phyloP scores from a whole-genome alignment of 2,329 filamentous ascomycete species.

The Aureobasidium pullulans region DNA sequence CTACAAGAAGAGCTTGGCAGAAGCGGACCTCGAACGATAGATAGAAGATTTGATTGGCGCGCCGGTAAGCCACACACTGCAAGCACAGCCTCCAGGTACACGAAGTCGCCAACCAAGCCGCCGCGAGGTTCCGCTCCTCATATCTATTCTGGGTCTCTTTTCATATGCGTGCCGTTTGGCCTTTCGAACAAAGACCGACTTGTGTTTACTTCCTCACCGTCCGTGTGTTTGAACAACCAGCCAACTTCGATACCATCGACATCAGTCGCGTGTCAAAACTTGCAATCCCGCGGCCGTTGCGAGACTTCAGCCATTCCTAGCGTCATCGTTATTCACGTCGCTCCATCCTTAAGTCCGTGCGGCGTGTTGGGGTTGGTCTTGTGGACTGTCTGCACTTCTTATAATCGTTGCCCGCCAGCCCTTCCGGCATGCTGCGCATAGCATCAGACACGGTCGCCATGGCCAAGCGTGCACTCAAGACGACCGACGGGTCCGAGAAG shows the following conservation, averaged over 20 bases:
- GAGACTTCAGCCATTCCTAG: neutral
- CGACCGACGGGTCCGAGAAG: neutral
- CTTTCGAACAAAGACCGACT: neutral
- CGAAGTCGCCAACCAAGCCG: neutral
- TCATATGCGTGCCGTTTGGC: neutral
- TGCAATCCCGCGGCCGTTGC: slow-evolving; percentile 2
- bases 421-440: neutral
- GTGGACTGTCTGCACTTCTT: neutral
- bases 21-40: neutral
- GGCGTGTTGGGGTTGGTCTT: slow-evolving; percentile 10
- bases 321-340: slow-evolving; percentile 9
- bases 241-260: neutral
- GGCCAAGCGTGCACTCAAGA: neutral
- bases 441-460: slow-evolving; percentile 6
- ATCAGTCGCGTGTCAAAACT: neutral
- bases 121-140: neutral
- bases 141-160: slow-evolving; percentile 3
- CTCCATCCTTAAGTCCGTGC: slow-evolving; percentile 1
- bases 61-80: neutral
- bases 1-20: neutral
- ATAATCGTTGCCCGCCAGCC: slow-evolving; percentile 5
- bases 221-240: neutral
- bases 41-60: slow-evolving; percentile 9
- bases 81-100: neutral
- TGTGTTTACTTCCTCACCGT: neutral